Evolutionary conservation across 768 basidiomycete genomes (phyloP).

Genomic region (Cystoderma amianthinum): DNA sequence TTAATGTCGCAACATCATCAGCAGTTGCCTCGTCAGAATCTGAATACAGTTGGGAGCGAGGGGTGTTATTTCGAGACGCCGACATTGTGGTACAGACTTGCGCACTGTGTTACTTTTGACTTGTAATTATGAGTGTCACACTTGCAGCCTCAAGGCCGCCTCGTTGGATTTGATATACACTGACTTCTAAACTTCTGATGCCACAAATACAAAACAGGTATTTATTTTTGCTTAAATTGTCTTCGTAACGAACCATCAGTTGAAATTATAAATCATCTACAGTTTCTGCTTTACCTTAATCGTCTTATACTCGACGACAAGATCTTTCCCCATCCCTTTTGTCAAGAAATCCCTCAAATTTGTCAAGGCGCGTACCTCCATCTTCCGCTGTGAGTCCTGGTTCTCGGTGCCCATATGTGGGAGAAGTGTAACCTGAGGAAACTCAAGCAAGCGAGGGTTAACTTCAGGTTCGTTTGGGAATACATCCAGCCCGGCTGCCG

Average conservation of each 20-base stretch:
- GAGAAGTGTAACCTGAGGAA: slow-evolving; percentile 77
- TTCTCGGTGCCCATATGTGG: slow-evolving; percentile 93
- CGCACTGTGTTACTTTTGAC: no score
- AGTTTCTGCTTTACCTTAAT: slow-evolving; percentile 15
- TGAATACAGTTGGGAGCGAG: no score
- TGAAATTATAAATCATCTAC: slow-evolving; percentile 8
- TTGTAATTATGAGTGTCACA: no score
- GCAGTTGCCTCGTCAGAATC: no score
- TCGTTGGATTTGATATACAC: no score
- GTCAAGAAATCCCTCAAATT: slow-evolving; percentile 70
- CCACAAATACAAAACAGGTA: no score
- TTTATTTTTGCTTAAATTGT: no score
- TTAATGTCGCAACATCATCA: no score
- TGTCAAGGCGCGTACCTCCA: slow-evolving; percentile 81
- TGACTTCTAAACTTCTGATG: no score
- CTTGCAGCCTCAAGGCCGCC: no score
- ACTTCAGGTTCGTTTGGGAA: slow-evolving; percentile 81
- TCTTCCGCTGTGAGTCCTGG: slow-evolving; percentile 69
- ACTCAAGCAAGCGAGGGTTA: slow-evolving; percentile 72
- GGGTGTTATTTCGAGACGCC: no score
- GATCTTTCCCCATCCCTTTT: slow-evolving; percentile 55
- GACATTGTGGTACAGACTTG: no score
- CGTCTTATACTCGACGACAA: slow-evolving; percentile 50
- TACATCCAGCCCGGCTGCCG: slow-evolving; percentile 79
- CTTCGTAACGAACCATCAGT: slow-evolving; percentile 7